These are phyloP conservation scores for Mycena haematopus DNA, from an alignment of 768 basidiomycete genomes.

Conservation along the genomic window DNA sequence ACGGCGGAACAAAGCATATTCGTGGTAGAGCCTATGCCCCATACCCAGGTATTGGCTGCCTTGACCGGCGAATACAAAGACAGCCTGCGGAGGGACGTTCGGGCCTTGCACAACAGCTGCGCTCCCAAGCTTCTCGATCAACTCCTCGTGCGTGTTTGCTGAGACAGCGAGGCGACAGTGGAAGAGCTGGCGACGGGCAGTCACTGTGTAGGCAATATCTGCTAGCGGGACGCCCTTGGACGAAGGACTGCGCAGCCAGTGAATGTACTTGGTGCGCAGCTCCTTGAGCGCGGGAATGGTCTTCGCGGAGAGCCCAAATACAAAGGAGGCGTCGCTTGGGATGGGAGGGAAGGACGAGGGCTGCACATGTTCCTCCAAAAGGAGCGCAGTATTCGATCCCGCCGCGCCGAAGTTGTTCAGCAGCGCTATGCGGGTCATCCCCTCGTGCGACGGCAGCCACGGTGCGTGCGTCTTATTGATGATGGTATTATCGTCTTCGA, in stretches of 20 bases:
- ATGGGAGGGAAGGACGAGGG: not conserved
- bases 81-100: not conserved
- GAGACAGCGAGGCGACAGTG: constrained; percentile 57
- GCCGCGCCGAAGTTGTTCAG: constrained; percentile 81
- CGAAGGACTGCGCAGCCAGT: constrained; percentile 49
- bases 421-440: constrained; percentile 55
- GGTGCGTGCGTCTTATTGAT: constrained; percentile 48
- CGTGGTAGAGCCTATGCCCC: constrained; percentile 62
- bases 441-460: constrained; percentile 50
- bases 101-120: constrained; percentile 10
- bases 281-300: constrained; percentile 51
- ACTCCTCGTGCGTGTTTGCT: constrained; percentile 50
- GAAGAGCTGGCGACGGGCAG: constrained; percentile 67
- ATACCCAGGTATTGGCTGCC: constrained; percentile 72
- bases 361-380: constrained; percentile 55
- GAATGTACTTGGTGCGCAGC: constrained; percentile 54
- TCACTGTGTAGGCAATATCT: constrained; percentile 71
- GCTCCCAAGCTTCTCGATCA: constrained; percentile 49
- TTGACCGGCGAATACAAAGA: constrained; percentile 73
- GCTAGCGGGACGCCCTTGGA: constrained; percentile 37
- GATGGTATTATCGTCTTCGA: constrained; percentile 44
- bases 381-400: constrained; percentile 69
- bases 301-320: constrained; percentile 72
- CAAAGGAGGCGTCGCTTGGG: constrained; percentile 35
- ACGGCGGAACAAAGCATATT: constrained; percentile 52